Base-by-base conservation (phyloP, 768 basidiomycete genomes). In the Crassisporium funariophilum region DNA sequence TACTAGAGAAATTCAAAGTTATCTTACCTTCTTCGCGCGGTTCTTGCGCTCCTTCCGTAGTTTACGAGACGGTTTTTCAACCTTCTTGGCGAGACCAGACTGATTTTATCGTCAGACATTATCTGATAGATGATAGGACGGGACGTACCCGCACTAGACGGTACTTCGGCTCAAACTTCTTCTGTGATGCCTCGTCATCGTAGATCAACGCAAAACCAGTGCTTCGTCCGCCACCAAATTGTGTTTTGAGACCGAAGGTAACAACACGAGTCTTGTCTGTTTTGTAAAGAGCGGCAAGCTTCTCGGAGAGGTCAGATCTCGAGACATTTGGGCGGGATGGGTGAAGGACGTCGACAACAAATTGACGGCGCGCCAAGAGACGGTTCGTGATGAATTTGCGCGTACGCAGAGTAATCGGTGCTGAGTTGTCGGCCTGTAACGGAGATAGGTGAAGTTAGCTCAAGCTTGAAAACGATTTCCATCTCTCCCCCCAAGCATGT, bases 311-410 rank as follows among this genome's bases (percentile, higher is more conserved):
- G 60, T 98, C 95, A 42, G 81, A 72, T 74, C 90, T 92, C 63
- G 95, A 86, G 66, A 98, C 91, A 69, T 95, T 98, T 51, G 97
- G 71, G 47, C 94, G 90, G 46, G 82, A 86, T n/a, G 95, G 95
- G 75, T 99, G 97, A 58, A 97, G 84, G 58, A 95, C 82, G 59
- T 95, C 93, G 56, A 98, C 80, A 59, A 98, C 81, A 65, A 98
- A 95, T 79, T 98, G 97, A 64, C 91, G 90, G 60, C 97, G 90
- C 59, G 90, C 84, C 41, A 99, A 78, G 56, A 99, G 88, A 51
- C 94, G 92, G 83, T 99, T 99, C 67, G 95, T 97, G 73, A 98
- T 90, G 79, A 98, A 98, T 80, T 99, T 98, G 71, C 95, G 90
- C 45, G 97, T 97, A 63, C 97, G 91, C 68, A 99, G 81, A 57